A percentile compares a stretch with the other conserved stretches of the same genome.
Evolutionary conservation across 495 filamentous ascomycete species (phyloP).

Genomic region (Cladorrhinum samala): DNA sequence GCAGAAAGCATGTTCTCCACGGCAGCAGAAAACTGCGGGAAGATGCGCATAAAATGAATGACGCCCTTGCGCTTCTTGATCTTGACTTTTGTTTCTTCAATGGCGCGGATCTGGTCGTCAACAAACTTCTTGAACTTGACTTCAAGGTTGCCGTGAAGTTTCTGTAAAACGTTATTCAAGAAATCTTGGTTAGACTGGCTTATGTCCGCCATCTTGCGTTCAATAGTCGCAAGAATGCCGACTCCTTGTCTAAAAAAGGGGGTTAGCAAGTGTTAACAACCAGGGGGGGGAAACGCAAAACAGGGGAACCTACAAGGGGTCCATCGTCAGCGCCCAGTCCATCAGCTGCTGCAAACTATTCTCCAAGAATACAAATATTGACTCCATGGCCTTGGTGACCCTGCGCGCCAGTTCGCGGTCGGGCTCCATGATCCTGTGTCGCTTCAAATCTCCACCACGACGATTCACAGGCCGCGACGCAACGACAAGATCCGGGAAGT

Average conservation of each 20-base stretch:
- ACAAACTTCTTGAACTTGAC: constrained; percentile 80
- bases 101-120: constrained; percentile 88
- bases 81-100: constrained; percentile 98
- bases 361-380: constrained; percentile 74
- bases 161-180: constrained; percentile 69
- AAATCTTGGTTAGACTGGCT: constrained; percentile 91
- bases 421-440: constrained; percentile 70
- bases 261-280: constrained; percentile 11
- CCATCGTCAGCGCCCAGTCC: constrained; percentile 74
- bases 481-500: constrained; percentile 75
- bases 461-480: constrained; percentile 60
- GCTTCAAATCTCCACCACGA: constrained; percentile 59
- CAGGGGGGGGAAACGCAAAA: background rate
- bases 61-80: constrained; percentile 97
- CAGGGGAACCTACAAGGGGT: constrained; percentile 65
- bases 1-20: constrained; percentile 73
- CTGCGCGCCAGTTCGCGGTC: constrained; percentile 75
- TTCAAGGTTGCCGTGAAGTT: constrained; percentile 68
- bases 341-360: constrained; percentile 71
- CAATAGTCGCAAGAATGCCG: constrained; percentile 74
- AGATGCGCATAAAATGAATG: constrained; percentile 87
- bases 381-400: constrained; percentile 78
- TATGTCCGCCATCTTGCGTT: constrained; percentile 66
- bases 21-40: constrained; percentile 74
- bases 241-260: constrained; percentile 64